A percentile compares a stretch with the other conserved stretches of the same genome.
phyloP scores from a whole-genome alignment of 2,329 filamentous ascomycete species.

The Mariannaea sp. region DNA sequence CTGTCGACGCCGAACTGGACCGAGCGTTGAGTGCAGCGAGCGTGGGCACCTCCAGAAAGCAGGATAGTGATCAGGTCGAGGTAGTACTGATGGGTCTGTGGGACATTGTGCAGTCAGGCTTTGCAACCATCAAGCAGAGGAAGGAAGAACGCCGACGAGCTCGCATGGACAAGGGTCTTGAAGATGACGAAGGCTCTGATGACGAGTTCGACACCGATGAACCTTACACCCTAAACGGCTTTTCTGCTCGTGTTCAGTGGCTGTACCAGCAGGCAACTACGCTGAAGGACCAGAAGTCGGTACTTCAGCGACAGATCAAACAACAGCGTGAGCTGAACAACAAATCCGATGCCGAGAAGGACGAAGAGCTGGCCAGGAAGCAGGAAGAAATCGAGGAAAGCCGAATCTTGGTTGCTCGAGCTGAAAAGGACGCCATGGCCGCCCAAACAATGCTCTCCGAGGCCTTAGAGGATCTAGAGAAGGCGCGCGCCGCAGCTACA shows the following conservation, averaged over 20 bases:
- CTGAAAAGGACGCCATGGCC: slow-evolving; percentile 45
- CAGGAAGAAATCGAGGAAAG: slow-evolving; percentile 59
- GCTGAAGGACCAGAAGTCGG: slow-evolving; percentile 84
- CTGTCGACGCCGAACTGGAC: slow-evolving; percentile 51
- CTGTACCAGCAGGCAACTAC: slow-evolving; percentile 77
- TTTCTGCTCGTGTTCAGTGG: slow-evolving; percentile 78
- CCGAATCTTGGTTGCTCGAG: slow-evolving; percentile 42
- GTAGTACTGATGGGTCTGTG: slow-evolving; percentile 58
- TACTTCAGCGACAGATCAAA: slow-evolving; percentile 89
- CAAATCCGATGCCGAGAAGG: slow-evolving; percentile 77
- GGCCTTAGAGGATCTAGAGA: slow-evolving; percentile 54
- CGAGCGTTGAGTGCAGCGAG: slow-evolving; percentile 40
- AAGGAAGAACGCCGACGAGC: slow-evolving; percentile 58
- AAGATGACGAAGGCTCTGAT: slow-evolving; percentile 64
- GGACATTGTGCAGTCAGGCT: slow-evolving; percentile 58
- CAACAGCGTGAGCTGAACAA: slow-evolving; percentile 92
- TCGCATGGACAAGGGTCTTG: slow-evolving; percentile 60
- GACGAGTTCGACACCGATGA: slow-evolving; percentile 62
- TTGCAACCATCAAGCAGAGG: slow-evolving; percentile 59
- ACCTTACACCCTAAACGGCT: slow-evolving; percentile 73
- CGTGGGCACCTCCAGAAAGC: slow-evolving; percentile 35
- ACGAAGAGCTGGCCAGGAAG: slow-evolving; percentile 65
- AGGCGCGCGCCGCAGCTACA: slow-evolving; percentile 34
- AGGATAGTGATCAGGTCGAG: slow-evolving; percentile 58
- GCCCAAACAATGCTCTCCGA: slow-evolving; percentile 56